Base-by-base conservation (phyloP, 1,139 yeast species). In the Arxiozyma bovina region DNA sequence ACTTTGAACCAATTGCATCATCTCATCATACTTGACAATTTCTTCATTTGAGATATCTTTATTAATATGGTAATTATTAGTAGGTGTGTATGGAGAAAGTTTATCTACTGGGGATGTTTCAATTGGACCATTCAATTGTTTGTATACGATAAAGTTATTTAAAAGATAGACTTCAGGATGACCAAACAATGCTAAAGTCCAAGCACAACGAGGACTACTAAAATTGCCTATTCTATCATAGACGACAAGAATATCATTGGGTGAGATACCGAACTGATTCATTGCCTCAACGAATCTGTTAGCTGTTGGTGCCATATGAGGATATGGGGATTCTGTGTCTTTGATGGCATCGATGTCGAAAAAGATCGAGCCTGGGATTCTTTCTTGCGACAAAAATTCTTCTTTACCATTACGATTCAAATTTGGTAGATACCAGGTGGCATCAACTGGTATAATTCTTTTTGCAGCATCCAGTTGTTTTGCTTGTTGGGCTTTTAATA, bases 381-480 rank as follows among this genome's bases (percentile, higher is more conserved):
- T 77, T 53, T 76, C 75, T 9, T 55, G 56, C 43, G 78, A 75
- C 55, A 74, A 69, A 66, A 76, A 83, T 61, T 87, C 88, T 21
- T 75, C 72, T 52, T 69, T 71, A 1, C 85, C 94, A 61, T 79
- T 76, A 52, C 79, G 75, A 12, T 85, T 82, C 48, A 73, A 74
- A 65, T 83, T 85, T 48, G 98, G 96, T 81, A 91, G 77, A 69
- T 82, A 89, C 98, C 98, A 93, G 0, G 97, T 84, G 6, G 95
- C 83, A 68, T 93, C 99, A 27, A 93, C 74, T 0, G 96, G 86
- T 12, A 87, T 71, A 15, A 85, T 77, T 46, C 83, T 68, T 20
- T 55, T 61, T 8, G 34, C 18, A n/a, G n/a, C 17, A 15, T n/a
- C 42, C 18, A 6, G 58, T 42, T n/a, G 54, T 60, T 30, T 57